phyloP scores from a whole-genome alignment of 306 rosid species.

The Trifolium repens region DNA sequence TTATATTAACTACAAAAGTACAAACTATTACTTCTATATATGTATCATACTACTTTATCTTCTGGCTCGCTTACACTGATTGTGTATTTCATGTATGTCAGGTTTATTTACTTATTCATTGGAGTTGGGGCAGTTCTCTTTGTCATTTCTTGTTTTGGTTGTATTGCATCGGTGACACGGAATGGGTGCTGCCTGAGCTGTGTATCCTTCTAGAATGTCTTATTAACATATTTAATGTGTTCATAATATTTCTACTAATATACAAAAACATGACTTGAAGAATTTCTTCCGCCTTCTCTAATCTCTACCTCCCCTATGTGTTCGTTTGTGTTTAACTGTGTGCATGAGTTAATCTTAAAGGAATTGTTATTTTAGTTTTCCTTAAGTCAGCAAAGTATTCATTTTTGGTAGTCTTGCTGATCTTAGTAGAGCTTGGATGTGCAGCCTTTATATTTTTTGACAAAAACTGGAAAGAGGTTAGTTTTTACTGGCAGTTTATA shows the following conservation, averaged over 20 bases:
- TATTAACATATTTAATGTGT: constrained; percentile 23
- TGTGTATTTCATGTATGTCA: constrained; percentile 51
- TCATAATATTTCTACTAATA: constrained; percentile 5
- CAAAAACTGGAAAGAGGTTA: constrained; percentile 83
- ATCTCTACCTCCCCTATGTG: background rate
- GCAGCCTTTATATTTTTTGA: constrained; percentile 91
- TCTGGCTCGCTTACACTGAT: constrained; percentile 33
- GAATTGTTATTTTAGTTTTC: constrained; percentile 48
- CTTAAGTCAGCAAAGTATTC: constrained; percentile 82
- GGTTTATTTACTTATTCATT: constrained; percentile 93
- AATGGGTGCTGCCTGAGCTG: constrained; percentile 88
- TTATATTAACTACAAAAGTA: constrained; percentile 7
- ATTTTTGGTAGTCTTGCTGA: constrained; percentile 70
- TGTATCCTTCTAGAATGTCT: constrained; percentile 76
- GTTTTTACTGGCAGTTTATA: constrained; percentile 36
- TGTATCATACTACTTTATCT: constrained; percentile 24
- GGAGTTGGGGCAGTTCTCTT: constrained; percentile 77
- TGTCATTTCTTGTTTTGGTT: constrained; percentile 84
- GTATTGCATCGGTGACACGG: constrained; percentile 75
- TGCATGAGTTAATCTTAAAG: constrained; percentile 8
- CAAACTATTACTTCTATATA: background rate
- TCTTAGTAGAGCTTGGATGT: constrained; percentile 79
- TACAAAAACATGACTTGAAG: constrained; percentile 28
- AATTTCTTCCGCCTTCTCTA: constrained; percentile 14
- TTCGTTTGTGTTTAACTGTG: background rate